Evolutionary conservation across 257 asterid species (phyloP).

Genomic region (Ehretia macrophylla): DNA sequence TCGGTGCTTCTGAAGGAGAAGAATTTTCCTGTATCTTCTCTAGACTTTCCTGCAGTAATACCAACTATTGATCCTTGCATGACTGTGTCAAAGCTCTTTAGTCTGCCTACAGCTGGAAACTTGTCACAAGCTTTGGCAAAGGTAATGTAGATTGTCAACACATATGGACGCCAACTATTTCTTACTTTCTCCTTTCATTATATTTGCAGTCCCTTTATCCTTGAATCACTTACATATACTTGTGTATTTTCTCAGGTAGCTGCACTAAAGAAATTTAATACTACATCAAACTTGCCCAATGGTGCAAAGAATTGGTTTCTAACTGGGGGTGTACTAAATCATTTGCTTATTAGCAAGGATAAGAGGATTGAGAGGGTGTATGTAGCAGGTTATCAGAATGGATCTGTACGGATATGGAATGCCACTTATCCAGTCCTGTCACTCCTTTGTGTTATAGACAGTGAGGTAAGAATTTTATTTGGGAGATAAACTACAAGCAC

Average conservation of each 20-base stretch:
- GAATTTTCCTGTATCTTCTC: slow-evolving; percentile 35
- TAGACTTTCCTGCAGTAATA: slow-evolving; percentile 54
- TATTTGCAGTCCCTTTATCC: slow-evolving; percentile 17
- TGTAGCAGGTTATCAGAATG: slow-evolving; percentile 80
- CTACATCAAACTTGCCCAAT: slow-evolving; percentile 31
- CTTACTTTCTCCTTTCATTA: slow-evolving; percentile 12
- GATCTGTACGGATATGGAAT: slow-evolving; percentile 88
- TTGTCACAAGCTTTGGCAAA: slow-evolving; percentile 31
- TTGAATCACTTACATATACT: slow-evolving; percentile 16
- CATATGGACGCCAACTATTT: not conserved
- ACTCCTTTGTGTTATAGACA: slow-evolving; percentile 45
- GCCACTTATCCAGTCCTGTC: slow-evolving; percentile 73
- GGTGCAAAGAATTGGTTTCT: slow-evolving; percentile 51
- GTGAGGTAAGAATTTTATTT: slow-evolving; percentile 44
- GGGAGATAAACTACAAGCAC: not conserved
- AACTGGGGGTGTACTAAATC: slow-evolving; percentile 72
- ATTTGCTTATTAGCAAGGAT: slow-evolving; percentile 41
- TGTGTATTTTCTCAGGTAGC: slow-evolving; percentile 37
- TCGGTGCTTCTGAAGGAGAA: slow-evolving; percentile 34
- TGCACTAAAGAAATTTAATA: slow-evolving; percentile 25
- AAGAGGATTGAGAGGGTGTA: slow-evolving; percentile 50
- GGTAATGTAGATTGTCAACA: slow-evolving; percentile 34
- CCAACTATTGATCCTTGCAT: slow-evolving; percentile 68
- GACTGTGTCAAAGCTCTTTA: slow-evolving; percentile 56
- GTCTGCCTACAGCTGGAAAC: slow-evolving; percentile 37